A percentile compares a stretch with the other conserved stretches of the same genome.
phyloP scores from a whole-genome alignment of 1,284 basidiomycete genomes.

The Chalciporus piperatoides region DNA sequence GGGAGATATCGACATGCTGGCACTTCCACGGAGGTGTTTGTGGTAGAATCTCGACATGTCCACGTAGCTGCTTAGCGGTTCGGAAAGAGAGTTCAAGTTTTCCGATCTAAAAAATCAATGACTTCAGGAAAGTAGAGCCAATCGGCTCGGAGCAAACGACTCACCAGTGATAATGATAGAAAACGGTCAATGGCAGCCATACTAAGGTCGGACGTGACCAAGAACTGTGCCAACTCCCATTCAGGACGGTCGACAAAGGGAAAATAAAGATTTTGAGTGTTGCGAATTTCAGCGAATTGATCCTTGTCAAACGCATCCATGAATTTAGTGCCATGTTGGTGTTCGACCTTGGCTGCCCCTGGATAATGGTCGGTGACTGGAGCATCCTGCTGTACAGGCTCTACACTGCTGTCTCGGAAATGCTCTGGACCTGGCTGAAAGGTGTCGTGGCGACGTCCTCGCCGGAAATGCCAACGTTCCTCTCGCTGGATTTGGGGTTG shows the following conservation, averaged over 20 bases:
- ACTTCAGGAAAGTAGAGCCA: too few species aligned
- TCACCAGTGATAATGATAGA: background rate
- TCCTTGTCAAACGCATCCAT: background rate
- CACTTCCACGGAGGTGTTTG: slow-evolving; percentile 1
- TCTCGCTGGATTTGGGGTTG: too few species aligned
- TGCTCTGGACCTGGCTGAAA: too few species aligned
- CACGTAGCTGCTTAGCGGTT: background rate
- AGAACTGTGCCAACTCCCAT: slow-evolving; percentile 1
- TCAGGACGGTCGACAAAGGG: background rate
- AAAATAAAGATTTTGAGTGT: background rate
- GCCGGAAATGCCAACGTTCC: background rate
- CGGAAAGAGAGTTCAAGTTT: background rate
- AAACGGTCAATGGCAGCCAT: slow-evolving; percentile 1
- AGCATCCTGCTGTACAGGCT: background rate
- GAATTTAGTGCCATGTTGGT: background rate
- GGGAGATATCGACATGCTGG: background rate
- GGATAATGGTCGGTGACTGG: background rate
- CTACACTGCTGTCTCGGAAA: background rate
- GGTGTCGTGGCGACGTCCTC: too few species aligned
- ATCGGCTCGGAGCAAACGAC: background rate
- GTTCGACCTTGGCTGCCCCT: background rate
- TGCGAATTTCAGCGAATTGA: background rate
- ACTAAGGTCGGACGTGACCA: background rate
- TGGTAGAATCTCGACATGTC: background rate
- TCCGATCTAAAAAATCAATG: background rate